These are phyloP conservation scores for Mycena olivaceomarginata DNA, from an alignment of 768 basidiomycete genomes.

Conservation along the genomic window DNA sequence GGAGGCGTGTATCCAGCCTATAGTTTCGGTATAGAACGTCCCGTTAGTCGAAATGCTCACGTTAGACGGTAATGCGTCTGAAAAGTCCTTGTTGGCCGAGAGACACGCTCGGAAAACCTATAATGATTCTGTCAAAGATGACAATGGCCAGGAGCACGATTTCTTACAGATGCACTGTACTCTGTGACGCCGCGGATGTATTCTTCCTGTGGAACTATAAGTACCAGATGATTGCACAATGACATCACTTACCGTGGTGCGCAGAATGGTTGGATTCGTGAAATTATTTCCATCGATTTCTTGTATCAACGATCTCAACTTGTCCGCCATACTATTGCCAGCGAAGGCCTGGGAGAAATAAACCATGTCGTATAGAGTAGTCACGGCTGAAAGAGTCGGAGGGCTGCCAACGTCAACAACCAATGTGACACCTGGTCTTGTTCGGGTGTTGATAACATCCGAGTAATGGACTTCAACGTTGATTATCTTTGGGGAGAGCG, in stretches of 20 bases:
- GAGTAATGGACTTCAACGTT: background rate
- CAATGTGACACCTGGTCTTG: background rate
- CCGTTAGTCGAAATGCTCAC: background rate
- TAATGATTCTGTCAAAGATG: background rate
- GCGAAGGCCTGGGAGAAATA: background rate
- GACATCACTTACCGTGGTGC: background rate
- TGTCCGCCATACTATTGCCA: constrained; percentile 9
- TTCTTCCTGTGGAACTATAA: background rate
- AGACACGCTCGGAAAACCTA: constrained; percentile 17
- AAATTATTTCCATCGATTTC: too few relatives aligned
- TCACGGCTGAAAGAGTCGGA: background rate
- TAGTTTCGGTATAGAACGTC: background rate
- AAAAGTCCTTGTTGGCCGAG: background rate
- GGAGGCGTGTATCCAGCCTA: background rate
- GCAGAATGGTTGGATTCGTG: background rate
- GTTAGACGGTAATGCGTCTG: background rate
- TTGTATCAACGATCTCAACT: background rate
- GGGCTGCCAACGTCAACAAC: background rate
- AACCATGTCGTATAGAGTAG: background rate
- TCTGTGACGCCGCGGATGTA: constrained; percentile 7
- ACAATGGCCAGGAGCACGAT: background rate
- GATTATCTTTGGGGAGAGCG: background rate
- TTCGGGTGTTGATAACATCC: background rate
- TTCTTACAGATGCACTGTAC: constrained; percentile 16
- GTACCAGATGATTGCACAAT: background rate